Percentiles rank a stretch among this genome's conserved stretches.
These are phyloP conservation scores for Rhizophagus sp. DNA, from an alignment of 192 early-diverging fungal species.

Conservation along the genomic window DNA sequence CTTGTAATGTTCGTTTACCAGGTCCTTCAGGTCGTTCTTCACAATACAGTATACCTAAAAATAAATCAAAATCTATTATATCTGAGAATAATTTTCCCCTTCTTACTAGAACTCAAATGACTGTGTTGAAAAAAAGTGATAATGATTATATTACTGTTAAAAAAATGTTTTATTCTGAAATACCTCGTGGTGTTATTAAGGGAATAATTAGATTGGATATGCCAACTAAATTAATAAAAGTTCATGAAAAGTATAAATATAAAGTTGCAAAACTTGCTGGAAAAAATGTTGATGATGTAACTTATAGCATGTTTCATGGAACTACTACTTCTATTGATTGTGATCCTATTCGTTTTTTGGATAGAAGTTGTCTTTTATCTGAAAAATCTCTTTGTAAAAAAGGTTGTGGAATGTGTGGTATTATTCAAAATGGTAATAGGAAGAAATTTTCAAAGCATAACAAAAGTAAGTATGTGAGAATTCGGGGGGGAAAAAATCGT, in stretches of 20 bases:
- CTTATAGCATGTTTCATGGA: not conserved
- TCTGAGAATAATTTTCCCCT: no score
- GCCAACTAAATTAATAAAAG: not conserved
- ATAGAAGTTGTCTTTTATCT: not conserved
- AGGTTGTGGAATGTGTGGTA: constrained; percentile 17
- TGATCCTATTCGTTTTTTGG: not conserved
- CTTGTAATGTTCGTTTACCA: no score
- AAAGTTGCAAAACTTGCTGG: not conserved
- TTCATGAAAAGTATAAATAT: not conserved
- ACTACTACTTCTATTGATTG: not conserved
- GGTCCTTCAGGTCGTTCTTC: no score
- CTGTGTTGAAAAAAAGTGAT: not conserved
- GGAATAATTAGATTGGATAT: not conserved
- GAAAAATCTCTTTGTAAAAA: constrained; percentile 1
- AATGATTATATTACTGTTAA: not conserved
- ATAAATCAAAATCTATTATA: no score
- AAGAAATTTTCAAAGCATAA: constrained; percentile 14
- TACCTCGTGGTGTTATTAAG: not conserved
- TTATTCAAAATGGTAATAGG: not conserved
- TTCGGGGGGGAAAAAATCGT: no score
- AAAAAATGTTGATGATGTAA: not conserved
- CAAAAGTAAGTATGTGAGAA: not conserved
- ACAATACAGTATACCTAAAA: no score
- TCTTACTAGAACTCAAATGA: not conserved
- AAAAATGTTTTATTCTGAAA: not conserved